Base-by-base conservation (phyloP, 768 basidiomycete species). In the Lactifluus echinatus region DNA sequence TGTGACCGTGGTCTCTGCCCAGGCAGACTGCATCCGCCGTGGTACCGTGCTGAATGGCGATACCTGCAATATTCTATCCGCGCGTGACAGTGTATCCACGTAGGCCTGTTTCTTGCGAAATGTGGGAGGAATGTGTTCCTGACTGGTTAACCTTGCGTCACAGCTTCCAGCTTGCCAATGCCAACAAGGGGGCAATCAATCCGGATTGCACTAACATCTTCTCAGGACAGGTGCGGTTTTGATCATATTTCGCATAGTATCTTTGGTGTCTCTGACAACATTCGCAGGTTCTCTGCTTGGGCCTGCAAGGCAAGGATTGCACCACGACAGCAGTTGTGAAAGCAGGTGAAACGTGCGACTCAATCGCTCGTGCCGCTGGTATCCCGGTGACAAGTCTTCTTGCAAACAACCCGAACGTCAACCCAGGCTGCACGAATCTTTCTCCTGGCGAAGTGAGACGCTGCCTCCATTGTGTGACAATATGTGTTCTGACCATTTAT, bases 401-500 rank as follows among this genome's bases (percentile, higher is more conserved):
- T 66, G n/a, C 64, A 57, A 90, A 89, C 79, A 91, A 91, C 79
- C 89, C 87, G 26, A 83, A 88, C 70, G 75, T 90, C 64, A 59
- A 80, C 65, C 4, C 52, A 0, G 71, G 67, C 0, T 86, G 81
- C 69, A 71, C 62, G 63, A 89, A 89, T 74, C 73, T 89, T 67
- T 88, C 89, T 72, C 66, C 84, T 54, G 85, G 82, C 66, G 83
- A 89, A 80, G 87, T 88, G 49, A 57, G 76, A 28, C 72, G 26
- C 21, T 8, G 26, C 23, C 8, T 34, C 11, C n/a, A n/a, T 26
- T 11, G 8, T 6, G 5, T 5, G 47, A 10, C 11, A 4, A 42
- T 7, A 7, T 26, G 23, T 4, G 21, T 23, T 2, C 36, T 50
- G 40, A 55, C 24, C 17, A 12, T 29, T 17, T 2, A 24, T 24